Percentiles rank a stretch among this genome's conserved stretches.
Evolutionary conservation across 2,329 filamentous ascomycete genomes (phyloP).

Genomic region (Fusarium mangiferae): DNA sequence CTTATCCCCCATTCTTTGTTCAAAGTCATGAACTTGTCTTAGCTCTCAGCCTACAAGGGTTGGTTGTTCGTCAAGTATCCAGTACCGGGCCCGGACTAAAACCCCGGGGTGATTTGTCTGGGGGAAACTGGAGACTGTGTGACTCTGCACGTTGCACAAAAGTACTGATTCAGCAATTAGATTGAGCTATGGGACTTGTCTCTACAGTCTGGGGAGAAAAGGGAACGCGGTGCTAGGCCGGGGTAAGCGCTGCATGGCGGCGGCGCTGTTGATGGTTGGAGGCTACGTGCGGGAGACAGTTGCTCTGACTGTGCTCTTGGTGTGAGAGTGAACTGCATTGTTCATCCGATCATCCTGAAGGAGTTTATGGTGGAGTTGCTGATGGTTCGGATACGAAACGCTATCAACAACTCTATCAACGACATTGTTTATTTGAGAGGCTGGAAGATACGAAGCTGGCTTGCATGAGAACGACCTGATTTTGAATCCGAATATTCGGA

Average conservation of each 20-base stretch:
- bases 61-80: conserved; percentile 8
- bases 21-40: conserved; percentile 15
- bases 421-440: neutral
- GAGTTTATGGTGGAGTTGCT: neutral
- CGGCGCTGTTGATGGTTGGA: conserved; percentile 25
- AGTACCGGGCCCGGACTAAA: conserved; percentile 24
- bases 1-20: neutral
- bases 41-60: neutral
- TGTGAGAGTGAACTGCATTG: neutral
- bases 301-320: conserved; percentile 26
- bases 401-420: neutral
- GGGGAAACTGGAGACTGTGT: conserved; percentile 35
- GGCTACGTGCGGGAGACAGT: conserved; percentile 28
- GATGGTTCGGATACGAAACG: neutral
- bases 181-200: neutral
- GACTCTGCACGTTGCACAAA: conserved; percentile 4
- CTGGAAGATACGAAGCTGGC: neutral
- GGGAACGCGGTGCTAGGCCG: conserved; percentile 21
- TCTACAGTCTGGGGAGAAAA: conserved; percentile 1
- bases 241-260: conserved; percentile 41
- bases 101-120: conserved; percentile 23
- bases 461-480: neutral
- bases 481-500: neutral
- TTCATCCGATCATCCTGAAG: neutral
- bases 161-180: neutral